Evolutionary conservation across 352 stramenopile species (phyloP).

Genomic region (Pythium phragmiticola): DNA sequence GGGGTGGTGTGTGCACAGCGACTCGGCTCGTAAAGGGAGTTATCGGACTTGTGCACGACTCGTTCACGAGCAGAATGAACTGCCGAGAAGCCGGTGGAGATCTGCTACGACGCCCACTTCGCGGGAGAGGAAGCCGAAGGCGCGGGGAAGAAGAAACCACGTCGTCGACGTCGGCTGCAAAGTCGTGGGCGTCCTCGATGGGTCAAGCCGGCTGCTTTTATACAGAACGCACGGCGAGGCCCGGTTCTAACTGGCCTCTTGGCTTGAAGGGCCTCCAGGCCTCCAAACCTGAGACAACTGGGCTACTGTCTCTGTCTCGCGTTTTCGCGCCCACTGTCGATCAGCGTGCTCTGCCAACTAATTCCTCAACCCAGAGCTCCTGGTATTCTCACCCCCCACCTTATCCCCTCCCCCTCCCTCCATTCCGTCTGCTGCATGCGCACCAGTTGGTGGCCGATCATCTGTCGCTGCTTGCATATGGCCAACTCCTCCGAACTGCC

Average conservation of each 20-base stretch:
- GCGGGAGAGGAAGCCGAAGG: background rate
- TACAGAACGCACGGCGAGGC: conserved; percentile 21
- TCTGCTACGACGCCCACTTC: background rate
- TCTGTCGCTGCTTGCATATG: conserved; percentile 2
- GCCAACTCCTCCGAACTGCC: background rate
- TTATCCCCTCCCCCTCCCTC: conserved; percentile 8
- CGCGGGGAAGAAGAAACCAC: conserved; percentile 6
- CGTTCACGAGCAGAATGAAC: conserved; percentile 14
- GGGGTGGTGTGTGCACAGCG: background rate
- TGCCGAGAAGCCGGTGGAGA: background rate
- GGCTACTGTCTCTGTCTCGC: conserved; percentile 2
- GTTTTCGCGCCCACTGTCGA: background rate
- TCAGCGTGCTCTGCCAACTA: background rate
- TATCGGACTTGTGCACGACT: conserved; percentile 9
- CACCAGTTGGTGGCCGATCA: conserved; percentile 10
- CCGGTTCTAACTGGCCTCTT: conserved; percentile 22
- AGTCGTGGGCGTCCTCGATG: conserved; percentile 18
- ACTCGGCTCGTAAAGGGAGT: background rate
- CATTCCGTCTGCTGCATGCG: conserved; percentile 1
- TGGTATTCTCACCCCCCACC: conserved; percentile 18
- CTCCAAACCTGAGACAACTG: conserved; percentile 25
- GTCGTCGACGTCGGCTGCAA: conserved; percentile 16
- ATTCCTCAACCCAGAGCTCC: conserved; percentile 13
- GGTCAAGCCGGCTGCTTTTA: conserved; percentile 16
- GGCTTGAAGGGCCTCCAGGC: background rate